A percentile compares a stretch with the other conserved stretches of the same genome.
Evolutionary conservation across 2,329 filamentous ascomycete genomes (phyloP).

Genomic region (Fusarium fujikuroi): DNA sequence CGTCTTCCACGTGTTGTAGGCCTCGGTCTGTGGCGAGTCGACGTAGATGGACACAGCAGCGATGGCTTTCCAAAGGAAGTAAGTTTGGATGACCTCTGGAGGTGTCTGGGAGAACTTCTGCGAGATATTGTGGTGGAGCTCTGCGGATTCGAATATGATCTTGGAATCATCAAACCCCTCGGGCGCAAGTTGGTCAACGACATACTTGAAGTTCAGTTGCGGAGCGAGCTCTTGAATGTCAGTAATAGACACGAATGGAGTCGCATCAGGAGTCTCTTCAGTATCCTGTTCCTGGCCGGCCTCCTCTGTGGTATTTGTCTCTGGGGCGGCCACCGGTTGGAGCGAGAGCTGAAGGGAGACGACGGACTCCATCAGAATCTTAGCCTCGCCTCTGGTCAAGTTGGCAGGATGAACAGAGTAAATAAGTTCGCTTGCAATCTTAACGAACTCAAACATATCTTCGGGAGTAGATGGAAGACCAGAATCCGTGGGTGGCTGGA

Average conservation of each 20-base stretch:
- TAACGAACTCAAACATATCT: neutral
- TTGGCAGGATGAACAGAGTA: slow-evolving; percentile 21
- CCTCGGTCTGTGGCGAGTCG: slow-evolving; percentile 68
- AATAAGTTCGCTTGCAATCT: neutral
- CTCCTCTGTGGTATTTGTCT: neutral
- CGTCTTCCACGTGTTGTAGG: slow-evolving; percentile 57
- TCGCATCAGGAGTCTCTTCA: neutral
- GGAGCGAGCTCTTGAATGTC: slow-evolving; percentile 4
- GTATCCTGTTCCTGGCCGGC: neutral
- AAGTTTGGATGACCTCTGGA: slow-evolving; percentile 67
- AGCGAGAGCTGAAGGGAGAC: neutral
- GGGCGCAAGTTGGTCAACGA: slow-evolving; percentile 9
- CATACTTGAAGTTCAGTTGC: slow-evolving; percentile 15
- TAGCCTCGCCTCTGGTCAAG: neutral
- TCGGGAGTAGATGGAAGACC: neutral
- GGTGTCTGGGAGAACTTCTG: slow-evolving; percentile 64
- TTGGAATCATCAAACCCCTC: slow-evolving; percentile 51
- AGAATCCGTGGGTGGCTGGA: neutral
- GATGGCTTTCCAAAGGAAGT: slow-evolving; percentile 72
- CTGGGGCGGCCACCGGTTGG: neutral
- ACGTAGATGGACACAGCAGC: slow-evolving; percentile 62
- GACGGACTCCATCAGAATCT: neutral
- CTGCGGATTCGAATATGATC: slow-evolving; percentile 63
- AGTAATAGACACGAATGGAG: neutral
- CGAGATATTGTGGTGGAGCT: slow-evolving; percentile 69